A percentile compares a stretch with the other conserved stretches of the same genome.
phyloP scores from a whole-genome alignment of 2,329 filamentous ascomycete species.

The Exserohilum turcica region DNA sequence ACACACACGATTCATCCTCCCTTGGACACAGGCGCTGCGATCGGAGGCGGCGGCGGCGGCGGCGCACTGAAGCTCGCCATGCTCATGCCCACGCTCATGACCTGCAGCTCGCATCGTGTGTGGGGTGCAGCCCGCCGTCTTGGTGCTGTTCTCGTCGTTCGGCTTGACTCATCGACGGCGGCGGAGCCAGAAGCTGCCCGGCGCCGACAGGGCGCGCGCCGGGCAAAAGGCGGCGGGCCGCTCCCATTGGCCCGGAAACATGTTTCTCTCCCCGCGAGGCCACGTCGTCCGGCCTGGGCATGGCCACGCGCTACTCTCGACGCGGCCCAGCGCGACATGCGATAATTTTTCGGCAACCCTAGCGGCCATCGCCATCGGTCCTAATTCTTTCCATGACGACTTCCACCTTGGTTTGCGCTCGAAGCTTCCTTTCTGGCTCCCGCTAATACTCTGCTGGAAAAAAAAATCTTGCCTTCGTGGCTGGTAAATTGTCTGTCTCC shows the following conservation, averaged over 20 bases:
- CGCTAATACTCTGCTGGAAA: no score
- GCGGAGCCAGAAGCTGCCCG: constrained; percentile 29
- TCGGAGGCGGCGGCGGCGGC: constrained; percentile 14
- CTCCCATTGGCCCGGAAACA: constrained; percentile 26
- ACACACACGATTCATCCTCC: constrained; percentile 10
- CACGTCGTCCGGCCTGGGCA: constrained; percentile 15
- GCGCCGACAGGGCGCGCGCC: constrained; percentile 20
- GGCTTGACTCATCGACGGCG: constrained; percentile 30
- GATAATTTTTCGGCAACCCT: constrained; percentile 27
- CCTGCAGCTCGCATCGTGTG: constrained; percentile 25
- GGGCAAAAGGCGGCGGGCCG: not conserved
- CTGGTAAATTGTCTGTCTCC: constrained; percentile 31
- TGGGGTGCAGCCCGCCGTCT: constrained; percentile 33
- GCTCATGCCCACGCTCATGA: no score
- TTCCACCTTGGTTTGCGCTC: constrained; percentile 25
- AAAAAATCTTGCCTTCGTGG: constrained; percentile 27
- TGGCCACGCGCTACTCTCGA: constrained; percentile 2
- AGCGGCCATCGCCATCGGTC: constrained; percentile 16
- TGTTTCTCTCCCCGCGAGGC: constrained; percentile 22
- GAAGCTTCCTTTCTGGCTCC: constrained; percentile 35
- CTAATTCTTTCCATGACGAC: constrained; percentile 29
- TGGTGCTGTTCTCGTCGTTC: constrained; percentile 37
- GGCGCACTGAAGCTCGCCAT: constrained; percentile 21
- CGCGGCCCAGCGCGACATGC: constrained; percentile 12
- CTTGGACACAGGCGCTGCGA: constrained; percentile 1